Base-by-base conservation (phyloP, 2,329 filamentous ascomycete genomes). In the Atkinsonella hypoxylon region DNA sequence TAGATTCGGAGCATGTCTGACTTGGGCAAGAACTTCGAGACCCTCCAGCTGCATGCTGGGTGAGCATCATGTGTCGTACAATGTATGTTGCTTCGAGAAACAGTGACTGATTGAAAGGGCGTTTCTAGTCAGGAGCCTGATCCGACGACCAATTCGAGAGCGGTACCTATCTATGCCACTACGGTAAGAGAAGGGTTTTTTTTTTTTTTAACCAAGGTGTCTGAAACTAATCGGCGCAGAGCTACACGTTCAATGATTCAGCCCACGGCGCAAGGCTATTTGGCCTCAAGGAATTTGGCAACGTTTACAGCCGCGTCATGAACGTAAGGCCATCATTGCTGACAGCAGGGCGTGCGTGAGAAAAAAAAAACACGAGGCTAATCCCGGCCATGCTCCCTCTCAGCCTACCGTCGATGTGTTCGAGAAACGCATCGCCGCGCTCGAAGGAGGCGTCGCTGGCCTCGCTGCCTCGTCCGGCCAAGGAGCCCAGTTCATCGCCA, bases 271-370 rank as follows among this genome's bases (percentile, higher is more conserved):
- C 93, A 51, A 83, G 89, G 67, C 83, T 98, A 41, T 98, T 98
- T 65, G 87, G 89, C 64, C 87, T 98, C 68, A 94, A 97, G 74
- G 89, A 97, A 71, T 86, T 88, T 62, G 93, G 90, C 70, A 97
- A 97, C 72, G 95, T 97, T 68, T 98, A 98, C 77, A 93, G 85
- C 67, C 88, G 93, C 57, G 89, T 98, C 61, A 89, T 87, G 85
- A 96, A 97, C 70, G 87, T 89, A 63, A 64, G 79, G 69, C 6
- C 6, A n/a, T 17, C 13, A 12, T 17, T 31, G n/a, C 43, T 22
- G 3, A 18, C 26, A 12, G 5, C 20, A 30, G n/a, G 15, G 3
- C 15, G 6, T 7, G 20, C 39, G 11, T 31, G 32, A 20, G 18
- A n/a, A 13, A 51, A 18, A 18, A 32, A 30, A 40, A 8, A 44